Conservation (phyloP, 1,284 basidiomycete genomes). For the Kwoniella shivajii region DNA sequence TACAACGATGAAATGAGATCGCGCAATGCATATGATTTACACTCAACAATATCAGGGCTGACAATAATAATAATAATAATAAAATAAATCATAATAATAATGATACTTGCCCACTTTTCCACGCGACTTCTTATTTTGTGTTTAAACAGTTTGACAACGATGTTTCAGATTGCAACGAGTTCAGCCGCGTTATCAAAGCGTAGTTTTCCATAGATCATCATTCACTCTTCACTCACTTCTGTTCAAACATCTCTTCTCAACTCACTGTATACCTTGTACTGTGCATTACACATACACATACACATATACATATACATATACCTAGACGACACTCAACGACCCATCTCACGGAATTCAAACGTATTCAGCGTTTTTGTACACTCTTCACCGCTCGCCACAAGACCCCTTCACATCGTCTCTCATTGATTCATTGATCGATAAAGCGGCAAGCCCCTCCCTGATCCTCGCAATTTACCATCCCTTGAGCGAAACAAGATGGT, state of each 20-base stretch:
- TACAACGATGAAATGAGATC: too few relatives aligned
- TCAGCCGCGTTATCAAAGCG: background rate
- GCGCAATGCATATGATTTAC: too few relatives aligned
- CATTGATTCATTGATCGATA: background rate
- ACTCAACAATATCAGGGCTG: too few relatives aligned
- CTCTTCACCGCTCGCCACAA: too few relatives aligned
- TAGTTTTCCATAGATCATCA: background rate
- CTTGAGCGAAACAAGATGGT: slow-evolving; percentile 1
- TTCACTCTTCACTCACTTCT: background rate
- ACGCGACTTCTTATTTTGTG: background rate
- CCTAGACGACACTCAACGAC: background rate
- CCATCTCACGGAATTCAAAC: too few relatives aligned
- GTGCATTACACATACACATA: background rate
- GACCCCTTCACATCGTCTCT: too few relatives aligned
- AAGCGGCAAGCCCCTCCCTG: background rate
- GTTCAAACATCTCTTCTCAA: background rate
- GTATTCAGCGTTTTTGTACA: too few relatives aligned
- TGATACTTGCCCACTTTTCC: too few relatives aligned
- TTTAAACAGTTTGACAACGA: background rate
- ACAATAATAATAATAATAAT: too few relatives aligned
- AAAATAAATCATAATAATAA: too few relatives aligned
- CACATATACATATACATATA: background rate
- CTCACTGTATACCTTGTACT: too few relatives aligned
- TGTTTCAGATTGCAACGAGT: background rate
- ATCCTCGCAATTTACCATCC: background rate